Evolutionary conservation across 2,329 filamentous ascomycete species (phyloP).

Genomic region (Hymenoscyphus infarciens): DNA sequence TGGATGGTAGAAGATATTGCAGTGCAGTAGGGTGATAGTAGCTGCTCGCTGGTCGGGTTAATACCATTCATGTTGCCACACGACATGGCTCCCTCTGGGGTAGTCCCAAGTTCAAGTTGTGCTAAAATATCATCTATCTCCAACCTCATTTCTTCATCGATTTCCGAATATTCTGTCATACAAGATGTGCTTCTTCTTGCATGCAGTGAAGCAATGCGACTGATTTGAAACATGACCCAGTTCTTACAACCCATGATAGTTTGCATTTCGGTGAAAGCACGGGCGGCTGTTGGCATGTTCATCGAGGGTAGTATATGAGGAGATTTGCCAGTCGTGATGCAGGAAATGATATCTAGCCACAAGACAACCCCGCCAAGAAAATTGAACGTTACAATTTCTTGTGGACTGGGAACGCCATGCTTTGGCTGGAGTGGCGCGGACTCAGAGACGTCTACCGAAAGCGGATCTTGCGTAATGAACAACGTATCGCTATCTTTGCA

Average conservation of each 20-base stretch:
- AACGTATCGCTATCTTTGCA: conserved; percentile 8
- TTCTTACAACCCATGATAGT: conserved; percentile 55
- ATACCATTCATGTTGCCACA: neutral
- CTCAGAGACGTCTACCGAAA: conserved; percentile 9
- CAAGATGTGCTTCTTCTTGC: conserved; percentile 48
- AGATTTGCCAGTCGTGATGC: conserved; percentile 42
- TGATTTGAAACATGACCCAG: conserved; percentile 53
- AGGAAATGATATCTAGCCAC: conserved; percentile 49
- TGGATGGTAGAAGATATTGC: conserved; percentile 10
- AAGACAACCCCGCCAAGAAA: conserved; percentile 47
- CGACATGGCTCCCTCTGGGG: conserved; percentile 9
- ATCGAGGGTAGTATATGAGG: conserved; percentile 45
- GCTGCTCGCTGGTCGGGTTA: neutral
- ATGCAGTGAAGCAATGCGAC: conserved; percentile 50
- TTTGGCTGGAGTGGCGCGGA: conserved; percentile 9
- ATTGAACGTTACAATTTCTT: conserved; percentile 43
- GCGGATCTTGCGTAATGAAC: conserved; percentile 15
- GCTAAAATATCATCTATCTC: conserved; percentile 20
- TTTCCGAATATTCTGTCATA: conserved; percentile 7
- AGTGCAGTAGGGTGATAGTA: conserved; percentile 11
- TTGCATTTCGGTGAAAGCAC: conserved; percentile 41
- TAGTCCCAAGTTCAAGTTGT: conserved; percentile 24
- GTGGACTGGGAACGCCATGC: conserved; percentile 35
- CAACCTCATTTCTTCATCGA: conserved; percentile 13
- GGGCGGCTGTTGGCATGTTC: conserved; percentile 36